phyloP scores from a whole-genome alignment of 1,139 yeast species.

The Candida anutae region DNA sequence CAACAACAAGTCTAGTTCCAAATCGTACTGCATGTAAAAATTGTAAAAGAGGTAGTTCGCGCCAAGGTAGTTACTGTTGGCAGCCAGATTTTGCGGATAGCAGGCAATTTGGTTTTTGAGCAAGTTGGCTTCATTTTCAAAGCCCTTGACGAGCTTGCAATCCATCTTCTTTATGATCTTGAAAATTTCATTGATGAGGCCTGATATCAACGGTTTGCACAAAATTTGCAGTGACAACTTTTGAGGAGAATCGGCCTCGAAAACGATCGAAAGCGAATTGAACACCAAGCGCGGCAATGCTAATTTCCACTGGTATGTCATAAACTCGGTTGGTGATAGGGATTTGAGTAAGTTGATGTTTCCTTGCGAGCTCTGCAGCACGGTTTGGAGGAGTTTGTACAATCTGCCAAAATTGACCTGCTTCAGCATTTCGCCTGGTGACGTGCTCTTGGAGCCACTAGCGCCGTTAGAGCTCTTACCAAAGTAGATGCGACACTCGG shows the following conservation, averaged over 20 bases:
- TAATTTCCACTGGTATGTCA: constrained; percentile 76
- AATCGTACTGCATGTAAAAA: constrained; percentile 44
- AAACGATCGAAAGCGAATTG: constrained; percentile 64
- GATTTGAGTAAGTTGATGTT: constrained; percentile 39
- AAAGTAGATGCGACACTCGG: constrained; percentile 33
- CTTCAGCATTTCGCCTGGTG: constrained; percentile 8
- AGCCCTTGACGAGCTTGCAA: constrained; percentile 59
- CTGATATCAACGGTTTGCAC: constrained; percentile 79
- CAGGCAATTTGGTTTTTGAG: constrained; percentile 45
- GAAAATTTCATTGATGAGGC: constrained; percentile 66
- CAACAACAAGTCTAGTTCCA: constrained; percentile 66
- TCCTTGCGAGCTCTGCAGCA: constrained; percentile 25
- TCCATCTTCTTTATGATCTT: constrained; percentile 76
- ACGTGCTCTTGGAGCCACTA: too few species aligned
- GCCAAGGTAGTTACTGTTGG: constrained; percentile 17
- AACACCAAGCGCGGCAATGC: constrained; percentile 74
- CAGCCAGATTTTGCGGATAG: constrained; percentile 21
- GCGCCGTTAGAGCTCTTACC: constrained; percentile 30
- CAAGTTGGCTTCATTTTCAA: constrained; percentile 54
- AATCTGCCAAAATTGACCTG: constrained; percentile 19
- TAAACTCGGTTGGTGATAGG: constrained; percentile 49
- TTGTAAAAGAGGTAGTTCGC: constrained; percentile 55
- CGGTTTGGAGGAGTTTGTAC: constrained; percentile 26
- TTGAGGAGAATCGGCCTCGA: constrained; percentile 62
- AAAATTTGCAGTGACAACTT: constrained; percentile 57